Conservation (phyloP, 2,329 filamentous ascomycete species). For the Sclerotiophoma versabilis region DNA sequence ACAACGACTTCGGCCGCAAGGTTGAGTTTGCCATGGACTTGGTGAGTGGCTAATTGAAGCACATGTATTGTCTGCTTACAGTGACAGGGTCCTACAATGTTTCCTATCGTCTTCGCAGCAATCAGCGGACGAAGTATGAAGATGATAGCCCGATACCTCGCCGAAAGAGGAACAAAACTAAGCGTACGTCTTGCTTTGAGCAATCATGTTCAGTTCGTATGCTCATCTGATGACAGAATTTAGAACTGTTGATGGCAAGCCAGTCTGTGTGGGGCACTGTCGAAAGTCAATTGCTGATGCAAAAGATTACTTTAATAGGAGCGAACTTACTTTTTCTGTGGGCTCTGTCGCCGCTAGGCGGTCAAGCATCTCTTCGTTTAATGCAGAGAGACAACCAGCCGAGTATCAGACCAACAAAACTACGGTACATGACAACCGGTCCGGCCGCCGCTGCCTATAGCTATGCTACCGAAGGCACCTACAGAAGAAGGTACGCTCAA, state of each 20-base stretch:
- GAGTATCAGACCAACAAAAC: conserved; percentile 3
- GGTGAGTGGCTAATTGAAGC: conserved; percentile 15
- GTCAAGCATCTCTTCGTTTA: conserved; percentile 47
- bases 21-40: conserved; percentile 37
- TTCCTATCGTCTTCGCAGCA: conserved; percentile 48
- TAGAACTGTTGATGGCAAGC: conserved; percentile 45
- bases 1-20: conserved; percentile 35
- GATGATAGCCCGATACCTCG: conserved; percentile 45
- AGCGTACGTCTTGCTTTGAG: conserved; percentile 27
- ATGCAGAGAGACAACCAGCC: conserved; percentile 22
- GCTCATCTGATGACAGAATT: not conserved
- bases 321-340: conserved; percentile 44
- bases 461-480: not conserved
- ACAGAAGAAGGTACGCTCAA: conserved; percentile 22
- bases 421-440: conserved; percentile 42
- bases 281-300: conserved; percentile 44
- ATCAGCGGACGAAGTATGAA: conserved; percentile 46
- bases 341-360: conserved; percentile 47
- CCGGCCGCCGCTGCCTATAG: conserved; percentile 20
- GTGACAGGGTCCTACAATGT: conserved; percentile 43
- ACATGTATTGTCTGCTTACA: not conserved
- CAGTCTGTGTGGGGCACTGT: conserved; percentile 49
- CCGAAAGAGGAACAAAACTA: conserved; percentile 42
- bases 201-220: too few species aligned
- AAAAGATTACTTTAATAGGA: conserved; percentile 40